phyloP scores from a whole-genome alignment of 2,329 filamentous ascomycete species.

The Sarocladium brachiariae region DNA sequence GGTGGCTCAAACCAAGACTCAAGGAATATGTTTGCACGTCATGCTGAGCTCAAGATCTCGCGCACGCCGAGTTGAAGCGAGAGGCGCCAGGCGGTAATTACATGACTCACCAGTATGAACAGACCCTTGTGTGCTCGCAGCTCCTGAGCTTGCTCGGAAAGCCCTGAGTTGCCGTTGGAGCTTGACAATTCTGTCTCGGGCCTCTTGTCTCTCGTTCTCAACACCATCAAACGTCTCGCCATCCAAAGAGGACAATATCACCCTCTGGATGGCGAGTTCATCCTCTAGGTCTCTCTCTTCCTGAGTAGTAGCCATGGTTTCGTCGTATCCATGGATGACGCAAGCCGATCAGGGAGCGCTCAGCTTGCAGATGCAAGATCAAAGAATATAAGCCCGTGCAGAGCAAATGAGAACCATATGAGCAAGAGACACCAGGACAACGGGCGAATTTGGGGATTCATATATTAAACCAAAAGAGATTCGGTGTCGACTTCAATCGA shows the following conservation, averaged over 20 bases:
- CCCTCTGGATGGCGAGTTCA: conserved; percentile 35
- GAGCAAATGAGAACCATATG: not conserved
- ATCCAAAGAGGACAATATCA: conserved; percentile 35
- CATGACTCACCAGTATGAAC: not conserved
- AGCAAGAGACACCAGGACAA: too few relatives aligned
- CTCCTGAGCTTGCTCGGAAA: conserved; percentile 14
- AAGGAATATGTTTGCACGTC: not conserved
- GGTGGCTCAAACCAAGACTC: not conserved
- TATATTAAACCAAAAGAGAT: too few relatives aligned
- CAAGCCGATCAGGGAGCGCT: not conserved
- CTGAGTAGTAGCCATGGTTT: conserved; percentile 14
- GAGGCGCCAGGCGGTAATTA: not conserved
- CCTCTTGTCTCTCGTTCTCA: conserved; percentile 23
- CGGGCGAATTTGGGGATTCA: too few relatives aligned
- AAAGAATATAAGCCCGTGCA: not conserved
- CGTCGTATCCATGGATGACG: conserved; percentile 6
- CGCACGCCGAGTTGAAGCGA: not conserved
- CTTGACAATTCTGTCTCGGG: conserved; percentile 20
- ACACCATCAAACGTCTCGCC: conserved; percentile 20
- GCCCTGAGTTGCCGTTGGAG: conserved; percentile 22
- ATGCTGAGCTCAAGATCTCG: not conserved
- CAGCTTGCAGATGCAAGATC: too few relatives aligned
- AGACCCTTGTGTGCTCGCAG: not conserved
- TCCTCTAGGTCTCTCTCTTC: conserved; percentile 26
- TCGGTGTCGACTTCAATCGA: too few relatives aligned